phyloP scores from a whole-genome alignment of 2,329 filamentous ascomycete species.

The Ophiognomonia clavigignenti-juglandacearum region DNA sequence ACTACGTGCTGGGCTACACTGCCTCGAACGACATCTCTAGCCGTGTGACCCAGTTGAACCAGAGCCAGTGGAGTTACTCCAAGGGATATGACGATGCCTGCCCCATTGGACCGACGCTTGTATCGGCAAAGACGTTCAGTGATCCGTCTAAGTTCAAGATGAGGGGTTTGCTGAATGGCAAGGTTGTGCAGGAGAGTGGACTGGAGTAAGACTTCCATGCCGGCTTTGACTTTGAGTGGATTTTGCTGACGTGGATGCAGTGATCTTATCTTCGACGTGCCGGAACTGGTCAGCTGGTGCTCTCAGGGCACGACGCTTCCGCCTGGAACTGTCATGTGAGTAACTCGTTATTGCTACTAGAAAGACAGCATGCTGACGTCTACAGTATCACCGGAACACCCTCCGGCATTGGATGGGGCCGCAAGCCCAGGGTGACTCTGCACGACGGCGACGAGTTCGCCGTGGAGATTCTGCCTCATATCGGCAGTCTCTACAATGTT shows the following conservation, averaged over 20 bases:
- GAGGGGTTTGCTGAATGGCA: constrained; percentile 44
- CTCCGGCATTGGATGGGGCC: constrained; percentile 35
- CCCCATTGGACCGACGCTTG: constrained; percentile 48
- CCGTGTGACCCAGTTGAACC: constrained; percentile 48
- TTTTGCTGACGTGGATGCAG: constrained; percentile 25
- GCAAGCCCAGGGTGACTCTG: constrained; percentile 32
- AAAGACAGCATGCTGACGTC: too few species aligned
- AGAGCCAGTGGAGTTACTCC: constrained; percentile 53
- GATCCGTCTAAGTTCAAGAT: constrained; percentile 36
- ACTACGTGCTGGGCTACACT: constrained; percentile 57
- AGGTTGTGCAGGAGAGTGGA: constrained; percentile 40
- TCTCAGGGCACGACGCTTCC: constrained; percentile 39
- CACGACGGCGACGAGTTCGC: constrained; percentile 35
- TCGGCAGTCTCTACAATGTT: constrained; percentile 37
- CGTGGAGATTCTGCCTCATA: constrained; percentile 37
- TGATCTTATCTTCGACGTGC: constrained; percentile 50
- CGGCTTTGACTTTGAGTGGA: constrained; percentile 16
- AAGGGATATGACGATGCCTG: constrained; percentile 56
- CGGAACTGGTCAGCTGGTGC: constrained; percentile 36
- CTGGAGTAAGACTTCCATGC: constrained; percentile 18
- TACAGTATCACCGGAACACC: constrained; percentile 35
- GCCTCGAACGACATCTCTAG: constrained; percentile 57
- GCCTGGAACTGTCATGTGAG: constrained; percentile 33
- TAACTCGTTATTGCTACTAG: background rate
- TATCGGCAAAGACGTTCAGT: constrained; percentile 35